These are phyloP conservation scores for Trichophyton equinum DNA, from an alignment of 2,329 filamentous ascomycete species.

Conservation along the genomic window DNA sequence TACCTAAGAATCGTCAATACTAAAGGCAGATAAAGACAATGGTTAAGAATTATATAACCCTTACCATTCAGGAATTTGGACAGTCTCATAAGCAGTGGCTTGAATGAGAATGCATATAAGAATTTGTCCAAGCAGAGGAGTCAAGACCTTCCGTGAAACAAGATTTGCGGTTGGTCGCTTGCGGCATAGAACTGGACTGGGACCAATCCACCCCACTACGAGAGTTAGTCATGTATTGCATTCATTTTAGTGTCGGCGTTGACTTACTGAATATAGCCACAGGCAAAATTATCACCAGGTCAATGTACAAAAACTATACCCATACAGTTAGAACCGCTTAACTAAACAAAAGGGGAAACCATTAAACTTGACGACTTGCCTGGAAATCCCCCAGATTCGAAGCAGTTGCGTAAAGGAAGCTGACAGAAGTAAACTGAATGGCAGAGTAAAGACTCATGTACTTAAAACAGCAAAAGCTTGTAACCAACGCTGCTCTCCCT, in stretches of 20 bases:
- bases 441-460: slow-evolving; percentile 98
- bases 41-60: slow-evolving; percentile 7
- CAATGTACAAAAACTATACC: slow-evolving; percentile 74
- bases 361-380: slow-evolving; percentile 27
- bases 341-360: not conserved
- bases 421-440: slow-evolving; percentile 97
- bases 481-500: slow-evolving; percentile 88
- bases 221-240: not conserved
- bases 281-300: slow-evolving; percentile 79
- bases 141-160: slow-evolving; percentile 83
- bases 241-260: not conserved
- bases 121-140: slow-evolving; percentile 81
- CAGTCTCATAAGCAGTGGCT: slow-evolving; percentile 57
- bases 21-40: not conserved
- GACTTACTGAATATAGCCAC: slow-evolving; percentile 82
- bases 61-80: slow-evolving; percentile 68
- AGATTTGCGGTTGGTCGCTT: slow-evolving; percentile 88
- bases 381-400: slow-evolving; percentile 96
- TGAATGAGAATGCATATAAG: slow-evolving; percentile 66
- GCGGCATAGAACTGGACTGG: slow-evolving; percentile 60
- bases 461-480: slow-evolving; percentile 98
- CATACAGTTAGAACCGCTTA: slow-evolving; percentile 5
- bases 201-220: slow-evolving; percentile 82
- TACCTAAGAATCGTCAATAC: slow-evolving; percentile 40
- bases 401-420: slow-evolving; percentile 85